Base-by-base conservation (phyloP, 148 eudicot species). In the Amaranthus hypochondriacus region DNA sequence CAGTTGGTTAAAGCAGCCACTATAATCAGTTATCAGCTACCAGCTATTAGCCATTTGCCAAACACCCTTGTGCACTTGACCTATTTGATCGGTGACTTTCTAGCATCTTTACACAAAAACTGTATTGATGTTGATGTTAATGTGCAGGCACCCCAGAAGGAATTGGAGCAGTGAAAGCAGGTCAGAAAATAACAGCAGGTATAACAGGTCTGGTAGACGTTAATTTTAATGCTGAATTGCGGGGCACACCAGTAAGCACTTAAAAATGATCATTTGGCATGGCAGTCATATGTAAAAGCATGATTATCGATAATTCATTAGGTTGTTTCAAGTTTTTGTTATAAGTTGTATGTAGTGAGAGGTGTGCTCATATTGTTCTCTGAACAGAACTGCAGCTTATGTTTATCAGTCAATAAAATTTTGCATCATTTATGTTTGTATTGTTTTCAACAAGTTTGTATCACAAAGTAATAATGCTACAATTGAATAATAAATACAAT, bases 141-240 rank as follows among this genome's bases (percentile, higher is more conserved):
- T 60, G 66, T 81, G 83, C 87, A 95, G 98, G 98, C 66, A 95
- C 98, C 60, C 98, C 98, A 42, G 83, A 87, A 80, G 98, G 98
- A 13, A 89, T 87, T 73, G 97, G 98, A 28, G 97, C 98, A 6
- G 98, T 94, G 18, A 94, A 90, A 77, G 83, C 87, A 60, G 97
- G 98, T 14, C 90, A 94, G 73, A 92, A 83, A 72, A 86, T 95
- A 47, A 88, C 90, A 21, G 96, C 92, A 58, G 98, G 98, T 61
- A 92, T 95, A 77, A 90, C 96, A 70, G 97, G 91, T 73, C 85
- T 95, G 15, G 44, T 95, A 55, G 97, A 92, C 52, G 76, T 88
- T 62, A 84, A 86, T 59, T 95, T 88, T 63, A 77, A 87, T 70
- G 96, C 92, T 63, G 89, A 68, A 75, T 75, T 77, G 67, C 86